phyloP scores from a whole-genome alignment of 805 yeast genomes.

The Ogataea saltuana region DNA sequence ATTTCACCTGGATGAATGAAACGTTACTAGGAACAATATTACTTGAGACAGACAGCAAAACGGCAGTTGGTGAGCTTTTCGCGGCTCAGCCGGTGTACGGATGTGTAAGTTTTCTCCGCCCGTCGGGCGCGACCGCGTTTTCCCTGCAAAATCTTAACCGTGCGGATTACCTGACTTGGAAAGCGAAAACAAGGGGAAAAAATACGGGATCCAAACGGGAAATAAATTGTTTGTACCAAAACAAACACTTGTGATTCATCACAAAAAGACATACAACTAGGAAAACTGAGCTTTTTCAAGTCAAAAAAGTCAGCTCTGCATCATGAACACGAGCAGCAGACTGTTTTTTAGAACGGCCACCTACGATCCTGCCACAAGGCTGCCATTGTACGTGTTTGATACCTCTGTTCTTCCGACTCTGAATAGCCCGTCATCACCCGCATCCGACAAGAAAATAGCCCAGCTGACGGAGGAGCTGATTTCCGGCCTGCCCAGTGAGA shows the following conservation, averaged over 20 bases:
- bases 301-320: no score
- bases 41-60: no score
- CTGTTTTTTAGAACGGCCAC: constrained; percentile 60
- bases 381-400: constrained; percentile 81
- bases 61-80: no score
- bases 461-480: constrained; percentile 60
- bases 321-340: constrained; percentile 18
- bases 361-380: constrained; percentile 62
- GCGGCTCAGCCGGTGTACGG: no score
- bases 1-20: no score
- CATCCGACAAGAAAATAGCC: constrained; percentile 40
- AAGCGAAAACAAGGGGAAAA: constrained; percentile 1
- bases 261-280: constrained; percentile 1
- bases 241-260: neutral
- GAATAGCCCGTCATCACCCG: constrained; percentile 28
- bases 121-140: constrained; percentile 1
- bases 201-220: neutral
- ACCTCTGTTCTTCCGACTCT: constrained; percentile 72
- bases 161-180: neutral
- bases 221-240: neutral
- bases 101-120: neutral
- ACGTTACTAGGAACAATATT: no score
- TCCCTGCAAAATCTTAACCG: no score
- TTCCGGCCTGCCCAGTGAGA: constrained; percentile 55
- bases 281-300: no score